Base-by-base conservation (phyloP, 805 yeast genomes). In the Saccharomycopsis microspora region DNA sequence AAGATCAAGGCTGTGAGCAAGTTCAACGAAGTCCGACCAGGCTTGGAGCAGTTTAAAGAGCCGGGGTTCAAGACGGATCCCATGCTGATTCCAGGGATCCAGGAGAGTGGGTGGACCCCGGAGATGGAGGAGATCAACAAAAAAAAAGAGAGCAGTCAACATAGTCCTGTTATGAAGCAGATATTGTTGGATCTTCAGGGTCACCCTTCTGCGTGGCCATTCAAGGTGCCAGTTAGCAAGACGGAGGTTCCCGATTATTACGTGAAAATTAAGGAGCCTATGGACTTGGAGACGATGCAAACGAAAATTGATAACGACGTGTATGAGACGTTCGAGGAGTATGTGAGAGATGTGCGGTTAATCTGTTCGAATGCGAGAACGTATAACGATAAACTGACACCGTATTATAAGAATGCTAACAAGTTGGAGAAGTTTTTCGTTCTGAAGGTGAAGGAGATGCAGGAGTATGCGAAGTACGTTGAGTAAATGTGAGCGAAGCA, bases 201-300 rank as follows among this genome's bases (percentile, higher is more conserved):
- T 60, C 95, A 93, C 64, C 94, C 97, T 0, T 85, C 96, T 3
- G 90, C 97, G 31, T 93, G 98, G 98, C 98, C 99, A 37, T 93
- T 93, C 65, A 78, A 88, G 42, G 83, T 80, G 47, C 96, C 98
- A 3, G 98, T 93, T 9, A 86, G 84, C 62, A 80, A 76, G 60
- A 94, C 86, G 39, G 98, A 93, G 61, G 98, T 93, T 7, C 87
- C 94, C 1, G 98, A 93, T 64, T 93, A 93, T 61, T 93, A 90
- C 64, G 95, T 87, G 55, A 93, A 93, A 32, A 90, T 93, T 55
- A 88, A 88, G 60, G 97, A 93, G 62, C 98, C 99, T 5, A 93
- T 93, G 98, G 98, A 93, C 61, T 69, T 93, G 48, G 80, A 93
- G 40, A 88, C 97, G 0, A 93, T 93, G 96, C 97, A 93, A 60